Evolutionary conservation across 192 early-diverging fungal genomes (phyloP).

Genomic region (Umbelopsis sp.): DNA sequence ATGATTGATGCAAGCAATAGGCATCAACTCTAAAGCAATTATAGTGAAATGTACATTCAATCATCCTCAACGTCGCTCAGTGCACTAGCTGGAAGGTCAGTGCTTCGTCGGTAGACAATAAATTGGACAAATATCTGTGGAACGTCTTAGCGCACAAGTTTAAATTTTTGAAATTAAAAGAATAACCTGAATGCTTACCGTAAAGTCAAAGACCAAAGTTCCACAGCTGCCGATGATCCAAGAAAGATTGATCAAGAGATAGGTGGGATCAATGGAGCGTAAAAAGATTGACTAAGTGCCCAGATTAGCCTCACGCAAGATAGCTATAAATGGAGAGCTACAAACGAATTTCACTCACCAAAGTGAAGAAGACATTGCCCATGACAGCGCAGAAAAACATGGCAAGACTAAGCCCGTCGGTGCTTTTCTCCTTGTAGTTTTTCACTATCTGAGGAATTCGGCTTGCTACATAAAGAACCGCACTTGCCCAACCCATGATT

Average conservation of each 20-base stretch:
- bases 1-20: no score
- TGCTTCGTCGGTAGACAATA: conserved; percentile 47
- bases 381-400: conserved; percentile 86
- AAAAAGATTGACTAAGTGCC: conserved; percentile 70
- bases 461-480: conserved; percentile 68
- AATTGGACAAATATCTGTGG: conserved; percentile 72
- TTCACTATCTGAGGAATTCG: conserved; percentile 84
- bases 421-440: conserved; percentile 71
- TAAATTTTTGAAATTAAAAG: not conserved
- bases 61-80: not conserved
- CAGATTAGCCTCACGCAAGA: not conserved
- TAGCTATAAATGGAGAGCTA: not conserved
- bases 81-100: not conserved
- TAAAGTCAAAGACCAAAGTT: conserved; percentile 78
- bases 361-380: conserved; percentile 68
- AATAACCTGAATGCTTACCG: conserved; percentile 47
- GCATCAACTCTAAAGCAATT: no score
- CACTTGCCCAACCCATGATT: conserved; percentile 75
- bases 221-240: conserved; percentile 79
- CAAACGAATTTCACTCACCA: conserved; percentile 31
- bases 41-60: no score
- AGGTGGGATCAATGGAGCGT: conserved; percentile 65
- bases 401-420: conserved; percentile 76
- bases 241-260: conserved; percentile 68
- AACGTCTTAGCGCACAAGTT: conserved; percentile 4